phyloP scores from a whole-genome alignment of 768 basidiomycete species.

The Tylopilus sp. region DNA sequence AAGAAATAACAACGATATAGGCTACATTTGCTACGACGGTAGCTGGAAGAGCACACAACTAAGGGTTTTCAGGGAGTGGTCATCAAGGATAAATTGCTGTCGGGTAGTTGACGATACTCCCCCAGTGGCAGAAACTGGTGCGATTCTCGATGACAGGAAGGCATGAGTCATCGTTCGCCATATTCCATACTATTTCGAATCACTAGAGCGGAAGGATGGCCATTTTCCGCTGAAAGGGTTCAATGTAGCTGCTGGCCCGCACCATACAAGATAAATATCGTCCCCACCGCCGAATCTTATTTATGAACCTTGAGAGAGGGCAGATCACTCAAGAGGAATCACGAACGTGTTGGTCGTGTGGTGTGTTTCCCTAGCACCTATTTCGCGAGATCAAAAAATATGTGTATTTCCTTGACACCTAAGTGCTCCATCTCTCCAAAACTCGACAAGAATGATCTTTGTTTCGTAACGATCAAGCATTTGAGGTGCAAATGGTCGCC shows the following conservation, averaged over 20 bases:
- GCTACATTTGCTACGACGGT: neutral
- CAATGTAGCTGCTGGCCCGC: conserved; percentile 10
- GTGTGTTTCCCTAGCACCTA: conserved; percentile 9
- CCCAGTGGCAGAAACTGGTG: neutral
- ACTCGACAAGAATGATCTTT: conserved; percentile 3
- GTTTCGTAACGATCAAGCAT: conserved; percentile 6
- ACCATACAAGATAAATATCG: conserved; percentile 11
- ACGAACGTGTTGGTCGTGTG: neutral
- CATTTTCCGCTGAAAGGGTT: conserved; percentile 9
- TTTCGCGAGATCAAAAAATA: conserved; percentile 14
- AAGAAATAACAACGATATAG: neutral
- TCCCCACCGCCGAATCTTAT: neutral
- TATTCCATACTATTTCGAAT: conserved; percentile 3
- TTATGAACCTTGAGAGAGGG: neutral
- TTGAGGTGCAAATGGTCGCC: neutral
- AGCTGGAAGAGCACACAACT: conserved; percentile 17
- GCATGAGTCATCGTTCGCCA: conserved; percentile 10
- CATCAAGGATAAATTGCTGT: conserved; percentile 19
- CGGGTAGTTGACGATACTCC: too few relatives aligned
- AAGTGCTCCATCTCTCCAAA: conserved; percentile 16
- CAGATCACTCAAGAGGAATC: neutral
- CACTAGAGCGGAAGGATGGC: conserved; percentile 1
- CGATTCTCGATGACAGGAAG: conserved; percentile 2
- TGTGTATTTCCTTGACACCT: conserved; percentile 18
- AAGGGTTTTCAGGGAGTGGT: conserved; percentile 17